These are phyloP conservation scores for Hypoxylon sp. DNA, from an alignment of 2,329 filamentous ascomycete species.

Conservation along the genomic window DNA sequence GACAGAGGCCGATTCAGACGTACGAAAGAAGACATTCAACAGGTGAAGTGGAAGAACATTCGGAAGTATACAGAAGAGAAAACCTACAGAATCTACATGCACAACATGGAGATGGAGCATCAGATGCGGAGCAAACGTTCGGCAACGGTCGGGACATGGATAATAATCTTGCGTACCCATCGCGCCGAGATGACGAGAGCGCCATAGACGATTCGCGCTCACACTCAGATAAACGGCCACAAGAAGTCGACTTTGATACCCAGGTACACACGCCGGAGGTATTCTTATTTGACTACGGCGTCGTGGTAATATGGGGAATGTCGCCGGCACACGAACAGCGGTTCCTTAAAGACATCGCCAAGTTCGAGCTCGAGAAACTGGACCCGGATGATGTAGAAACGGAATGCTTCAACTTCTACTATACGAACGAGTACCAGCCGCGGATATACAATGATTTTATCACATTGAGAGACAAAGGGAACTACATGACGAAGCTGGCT, in stretches of 20 bases:
- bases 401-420: slow-evolving; percentile 99
- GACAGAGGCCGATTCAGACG: slow-evolving; percentile 59
- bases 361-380: slow-evolving; percentile 93
- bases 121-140: slow-evolving; percentile 51
- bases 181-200: slow-evolving; percentile 51
- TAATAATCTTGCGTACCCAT: slow-evolving; percentile 56
- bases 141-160: slow-evolving; percentile 51
- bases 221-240: slow-evolving; percentile 52
- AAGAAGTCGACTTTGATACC: slow-evolving; percentile 82
- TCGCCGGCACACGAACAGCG: slow-evolving; percentile 87
- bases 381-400: slow-evolving; percentile 88
- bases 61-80: slow-evolving; percentile 71
- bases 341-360: slow-evolving; percentile 93
- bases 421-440: slow-evolving; percentile 96
- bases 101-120: slow-evolving; percentile 48
- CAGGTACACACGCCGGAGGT: slow-evolving; percentile 92
- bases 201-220: slow-evolving; percentile 54
- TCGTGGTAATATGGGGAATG: slow-evolving; percentile 99
- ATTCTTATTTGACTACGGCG: slow-evolving; percentile 97
- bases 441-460: slow-evolving; percentile 99
- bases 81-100: slow-evolving; percentile 74
- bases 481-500: slow-evolving; percentile 98
- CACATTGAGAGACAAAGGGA: slow-evolving; percentile 90
- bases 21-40: slow-evolving; percentile 82
- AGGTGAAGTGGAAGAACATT: slow-evolving; percentile 74